Base-by-base conservation (phyloP, 2,329 filamentous ascomycete genomes). In the Beauveria scarabaeidicola region DNA sequence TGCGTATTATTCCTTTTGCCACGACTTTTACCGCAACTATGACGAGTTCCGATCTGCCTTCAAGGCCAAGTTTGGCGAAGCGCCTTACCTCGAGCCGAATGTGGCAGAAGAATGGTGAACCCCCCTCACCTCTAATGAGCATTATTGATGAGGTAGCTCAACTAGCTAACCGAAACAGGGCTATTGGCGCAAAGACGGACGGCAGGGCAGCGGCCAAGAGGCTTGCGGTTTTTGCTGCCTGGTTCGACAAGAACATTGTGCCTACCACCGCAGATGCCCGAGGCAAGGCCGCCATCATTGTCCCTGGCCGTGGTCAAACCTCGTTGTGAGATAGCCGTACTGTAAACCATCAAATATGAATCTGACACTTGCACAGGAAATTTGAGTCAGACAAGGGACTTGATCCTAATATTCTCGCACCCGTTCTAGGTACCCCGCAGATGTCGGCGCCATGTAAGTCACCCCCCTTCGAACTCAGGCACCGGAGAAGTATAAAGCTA, bases 371-470 rank as follows among this genome's bases (percentile, higher is more conserved):
- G 5, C 13, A 19, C 36, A 60, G 51, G 9, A 43, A 51, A 9
- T 40, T 15, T 6, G 32, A 7, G n/a, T 10, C 43, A 47, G 44
- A 21, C 6, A 40, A 67, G 3, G 68, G 69, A 13, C 56, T 74
- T 9, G 63, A 64, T 10, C 52, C 67, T 15, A 65, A 67, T 17
- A 57, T 69, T 9, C 66, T 74, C 29, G 65, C 69, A 19, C 60
- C 67, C 1, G 54, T 72, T 7, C 64, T 75, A 27, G 67, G 66
- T 27, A 59, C 64, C 32, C 71, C 72, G 1, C 64, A 73, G 29
- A 62, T 75, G 6, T 62, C 69, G 7, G 64, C 71, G 15, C 73
- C 73, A 36, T 71, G 73, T 74, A 66, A 67, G 73, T 68, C 1
- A n/a, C 11, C 1, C 8, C 17, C 3, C 6, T 44, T 15, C 2